Base-by-base conservation (phyloP, 371 early-diverging fungal species). In the Mortierella sp. region DNA sequence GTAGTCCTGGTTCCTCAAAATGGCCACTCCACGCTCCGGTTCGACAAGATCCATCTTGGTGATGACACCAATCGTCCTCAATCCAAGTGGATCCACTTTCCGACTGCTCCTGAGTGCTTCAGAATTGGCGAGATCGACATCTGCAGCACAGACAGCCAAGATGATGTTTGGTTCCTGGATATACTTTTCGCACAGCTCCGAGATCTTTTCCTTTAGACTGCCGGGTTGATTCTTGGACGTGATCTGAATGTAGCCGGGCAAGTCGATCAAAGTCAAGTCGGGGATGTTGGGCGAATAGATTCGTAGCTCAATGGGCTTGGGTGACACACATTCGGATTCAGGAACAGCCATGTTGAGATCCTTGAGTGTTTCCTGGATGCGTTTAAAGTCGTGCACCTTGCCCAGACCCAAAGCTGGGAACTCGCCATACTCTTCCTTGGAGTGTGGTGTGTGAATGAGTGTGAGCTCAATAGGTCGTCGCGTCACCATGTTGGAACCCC, bases 211-310 rank as follows among this genome's bases (percentile, higher is more conserved):
- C 78, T 98, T 98, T 44, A 99, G 88, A 0, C 89, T 83, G 10
- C 88, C 85, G 7, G 99, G 99, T 79, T 99, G 99, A 62, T 96
- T 92, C 52, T 91, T 88, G 76, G 91, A 95, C 37, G 90, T 92
- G n/a, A 98, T 91, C 67, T 96, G 98, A 63, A 99, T 98, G 81
- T 96, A 98, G 7, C 99, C 99, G 2, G 99, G 99, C 46, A 99
- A 81, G 81, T 99, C 99, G 50, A 99, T 95, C 63, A 99, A 81
- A 0, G 97, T 96, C 59, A 99, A 79, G 67, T 99, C 98, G 8
- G 99, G 97, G 17, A 98, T 94, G 71, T 95, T 92, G 34, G 94
- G 91, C 8, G 96, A 96, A 78, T 96, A 95, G 41, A 99, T 90
- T 16, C 91, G 87, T 44, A 99, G 88, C 71, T 97, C 95, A 68